Evolutionary conservation across 179 eudicot genomes (phyloP).

Genomic region (Nepenthes alata): DNA sequence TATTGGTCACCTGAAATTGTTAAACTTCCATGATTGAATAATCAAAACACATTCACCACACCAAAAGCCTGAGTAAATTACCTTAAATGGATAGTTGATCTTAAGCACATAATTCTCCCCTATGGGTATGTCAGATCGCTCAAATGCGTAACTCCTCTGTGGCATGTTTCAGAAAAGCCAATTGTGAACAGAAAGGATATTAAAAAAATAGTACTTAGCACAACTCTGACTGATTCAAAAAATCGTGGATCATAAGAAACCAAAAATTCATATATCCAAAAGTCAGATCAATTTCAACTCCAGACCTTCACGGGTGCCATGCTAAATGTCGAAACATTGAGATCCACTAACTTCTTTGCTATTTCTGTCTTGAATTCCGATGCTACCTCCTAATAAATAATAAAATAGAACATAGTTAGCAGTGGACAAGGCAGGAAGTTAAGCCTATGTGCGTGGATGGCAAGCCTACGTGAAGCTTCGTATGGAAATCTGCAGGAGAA

Average conservation of each 20-base stretch:
- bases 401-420: constrained; percentile 6
- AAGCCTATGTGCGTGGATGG: neutral
- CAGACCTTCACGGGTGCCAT: constrained; percentile 95
- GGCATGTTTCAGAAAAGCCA: constrained; percentile 6
- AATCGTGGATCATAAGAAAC: neutral
- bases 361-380: constrained; percentile 68
- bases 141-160: constrained; percentile 95
- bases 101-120: constrained; percentile 76
- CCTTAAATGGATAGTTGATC: constrained; percentile 86
- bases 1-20: neutral
- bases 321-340: constrained; percentile 68
- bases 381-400: constrained; percentile 47
- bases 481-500: constrained; percentile 35
- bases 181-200: neutral
- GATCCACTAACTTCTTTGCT: constrained; percentile 39
- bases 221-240: too few species aligned
- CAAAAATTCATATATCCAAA: neutral
- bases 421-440: neutral
- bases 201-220: neutral
- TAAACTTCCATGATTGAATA: neutral
- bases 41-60: neutral
- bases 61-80: constrained; percentile 12
- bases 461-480: constrained; percentile 57
- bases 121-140: constrained; percentile 63
- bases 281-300: constrained; percentile 1